These are phyloP conservation scores for Coleophoma cylindrospora DNA, from an alignment of 2,329 filamentous ascomycete species.

Conservation along the genomic window DNA sequence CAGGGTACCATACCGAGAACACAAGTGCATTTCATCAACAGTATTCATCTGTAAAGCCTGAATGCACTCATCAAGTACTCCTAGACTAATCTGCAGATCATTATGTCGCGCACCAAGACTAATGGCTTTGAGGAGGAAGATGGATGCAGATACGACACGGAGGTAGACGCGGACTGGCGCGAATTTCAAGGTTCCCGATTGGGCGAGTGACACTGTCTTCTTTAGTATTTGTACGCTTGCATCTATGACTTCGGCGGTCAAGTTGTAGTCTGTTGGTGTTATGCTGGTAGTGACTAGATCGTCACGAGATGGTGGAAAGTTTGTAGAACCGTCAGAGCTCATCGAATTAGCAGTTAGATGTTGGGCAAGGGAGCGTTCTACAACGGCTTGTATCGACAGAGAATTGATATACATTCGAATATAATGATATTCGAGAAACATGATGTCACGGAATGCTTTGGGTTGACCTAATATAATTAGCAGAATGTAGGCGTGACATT, in stretches of 20 bases:
- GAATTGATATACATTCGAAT: slow-evolving; percentile 37
- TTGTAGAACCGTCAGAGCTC: too few species aligned
- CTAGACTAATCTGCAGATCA: slow-evolving; percentile 4
- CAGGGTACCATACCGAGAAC: slow-evolving; percentile 5
- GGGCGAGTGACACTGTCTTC: slow-evolving; percentile 41
- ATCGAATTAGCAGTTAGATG: slow-evolving; percentile 5
- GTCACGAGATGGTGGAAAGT: not conserved
- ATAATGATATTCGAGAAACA: slow-evolving; percentile 47
- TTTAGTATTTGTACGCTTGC: slow-evolving; percentile 45
- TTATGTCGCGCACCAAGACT: slow-evolving; percentile 4
- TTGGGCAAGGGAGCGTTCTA: slow-evolving; percentile 42
- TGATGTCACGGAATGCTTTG: slow-evolving; percentile 5
- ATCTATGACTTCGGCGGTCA: slow-evolving; percentile 51
- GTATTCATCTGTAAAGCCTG: slow-evolving; percentile 1
- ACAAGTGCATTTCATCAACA: slow-evolving; percentile 9
- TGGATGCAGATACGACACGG: slow-evolving; percentile 47
- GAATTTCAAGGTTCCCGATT: slow-evolving; percentile 40
- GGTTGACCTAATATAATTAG: not conserved
- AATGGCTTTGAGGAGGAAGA: slow-evolving; percentile 31
- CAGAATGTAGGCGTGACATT: too few species aligned
- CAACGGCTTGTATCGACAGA: slow-evolving; percentile 50
- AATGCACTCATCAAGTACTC: slow-evolving; percentile 4
- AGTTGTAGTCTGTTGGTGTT: slow-evolving; percentile 45
- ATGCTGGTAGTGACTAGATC: slow-evolving; percentile 31
- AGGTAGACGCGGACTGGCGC: slow-evolving; percentile 48